phyloP scores from a whole-genome alignment of 2,329 filamentous ascomycete genomes.

The Talaromyces islandicus region DNA sequence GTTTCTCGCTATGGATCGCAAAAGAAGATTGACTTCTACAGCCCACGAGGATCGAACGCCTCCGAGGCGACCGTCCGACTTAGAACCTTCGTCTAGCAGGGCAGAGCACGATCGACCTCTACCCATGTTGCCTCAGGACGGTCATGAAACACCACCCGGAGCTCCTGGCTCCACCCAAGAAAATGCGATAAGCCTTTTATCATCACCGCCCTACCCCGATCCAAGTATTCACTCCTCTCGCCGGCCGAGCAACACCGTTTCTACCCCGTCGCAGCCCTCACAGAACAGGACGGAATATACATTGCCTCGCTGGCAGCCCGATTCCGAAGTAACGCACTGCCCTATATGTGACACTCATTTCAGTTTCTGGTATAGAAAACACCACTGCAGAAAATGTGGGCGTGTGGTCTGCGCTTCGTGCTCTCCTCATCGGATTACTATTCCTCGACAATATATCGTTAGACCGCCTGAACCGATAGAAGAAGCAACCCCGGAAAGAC shows the following conservation, averaged over 20 bases:
- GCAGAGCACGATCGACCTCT: conserved; percentile 17
- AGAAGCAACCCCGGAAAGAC: background rate
- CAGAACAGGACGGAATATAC: conserved; percentile 39
- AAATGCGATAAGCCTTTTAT: conserved; percentile 28
- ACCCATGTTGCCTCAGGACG: conserved; percentile 8
- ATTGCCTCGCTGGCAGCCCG: conserved; percentile 81
- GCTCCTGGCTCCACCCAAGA: conserved; percentile 24
- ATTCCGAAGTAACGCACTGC: conserved; percentile 73
- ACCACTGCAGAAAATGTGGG: conserved; percentile 96
- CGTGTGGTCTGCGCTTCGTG: conserved; percentile 84
- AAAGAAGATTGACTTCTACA: conserved; percentile 37
- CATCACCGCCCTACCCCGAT: conserved; percentile 18
- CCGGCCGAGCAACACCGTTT: conserved; percentile 9
- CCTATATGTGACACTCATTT: conserved; percentile 79
- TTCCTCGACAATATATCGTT: conserved; percentile 89
- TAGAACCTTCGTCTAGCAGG: conserved; percentile 7
- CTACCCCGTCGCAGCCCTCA: conserved; percentile 5
- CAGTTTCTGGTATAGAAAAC: conserved; percentile 78
- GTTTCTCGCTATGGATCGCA: conserved; percentile 26
- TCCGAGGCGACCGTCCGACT: conserved; percentile 12
- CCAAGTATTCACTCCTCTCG: conserved; percentile 12
- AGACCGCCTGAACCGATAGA: conserved; percentile 55
- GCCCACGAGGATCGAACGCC: conserved; percentile 22
- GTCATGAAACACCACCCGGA: conserved; percentile 2
- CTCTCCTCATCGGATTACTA: conserved; percentile 91